These are phyloP conservation scores for Massariosphaeria phaeospora DNA, from an alignment of 495 filamentous ascomycete species.

Conservation along the genomic window DNA sequence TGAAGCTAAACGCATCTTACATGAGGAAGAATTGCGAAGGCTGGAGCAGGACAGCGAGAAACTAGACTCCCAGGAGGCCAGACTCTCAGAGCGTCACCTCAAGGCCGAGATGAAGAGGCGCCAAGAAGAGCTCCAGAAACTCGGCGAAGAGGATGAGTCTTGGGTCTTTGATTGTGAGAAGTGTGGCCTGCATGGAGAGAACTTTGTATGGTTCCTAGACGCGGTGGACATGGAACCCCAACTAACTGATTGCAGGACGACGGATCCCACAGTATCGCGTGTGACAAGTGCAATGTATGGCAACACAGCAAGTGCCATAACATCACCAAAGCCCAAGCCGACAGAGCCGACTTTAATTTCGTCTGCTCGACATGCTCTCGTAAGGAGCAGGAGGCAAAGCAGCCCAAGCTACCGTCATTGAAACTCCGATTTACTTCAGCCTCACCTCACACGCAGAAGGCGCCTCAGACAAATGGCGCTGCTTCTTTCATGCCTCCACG, in stretches of 20 bases:
- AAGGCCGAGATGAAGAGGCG: constrained; percentile 72
- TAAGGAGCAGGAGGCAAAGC: constrained; percentile 57
- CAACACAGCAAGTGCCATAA: constrained; percentile 89
- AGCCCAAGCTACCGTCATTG: constrained; percentile 65
- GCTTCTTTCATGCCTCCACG: constrained; percentile 18
- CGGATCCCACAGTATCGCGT: constrained; percentile 88
- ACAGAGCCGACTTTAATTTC: constrained; percentile 83
- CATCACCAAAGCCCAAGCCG: constrained; percentile 69
- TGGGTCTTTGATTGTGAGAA: constrained; percentile 92
- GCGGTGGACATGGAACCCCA: constrained; percentile 3
- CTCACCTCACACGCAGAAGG: constrained; percentile 34
- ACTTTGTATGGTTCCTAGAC: constrained; percentile 50
- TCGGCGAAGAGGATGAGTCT: constrained; percentile 75
- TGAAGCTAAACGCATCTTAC: constrained; percentile 69
- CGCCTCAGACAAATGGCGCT: constrained; percentile 14
- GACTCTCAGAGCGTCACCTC: constrained; percentile 72
- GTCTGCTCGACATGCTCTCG: constrained; percentile 73
- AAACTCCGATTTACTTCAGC: constrained; percentile 58
- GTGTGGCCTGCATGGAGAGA: constrained; percentile 82
- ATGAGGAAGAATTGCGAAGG: constrained; percentile 76
- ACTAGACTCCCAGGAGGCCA: constrained; percentile 55
- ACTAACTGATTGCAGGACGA: constrained; percentile 59
- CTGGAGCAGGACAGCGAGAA: constrained; percentile 73
- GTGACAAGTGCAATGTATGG: constrained; percentile 92
- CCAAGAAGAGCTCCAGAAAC: constrained; percentile 64